phyloP scores from a whole-genome alignment of 73 alveolate species.

The Paramecium bursaria region DNA sequence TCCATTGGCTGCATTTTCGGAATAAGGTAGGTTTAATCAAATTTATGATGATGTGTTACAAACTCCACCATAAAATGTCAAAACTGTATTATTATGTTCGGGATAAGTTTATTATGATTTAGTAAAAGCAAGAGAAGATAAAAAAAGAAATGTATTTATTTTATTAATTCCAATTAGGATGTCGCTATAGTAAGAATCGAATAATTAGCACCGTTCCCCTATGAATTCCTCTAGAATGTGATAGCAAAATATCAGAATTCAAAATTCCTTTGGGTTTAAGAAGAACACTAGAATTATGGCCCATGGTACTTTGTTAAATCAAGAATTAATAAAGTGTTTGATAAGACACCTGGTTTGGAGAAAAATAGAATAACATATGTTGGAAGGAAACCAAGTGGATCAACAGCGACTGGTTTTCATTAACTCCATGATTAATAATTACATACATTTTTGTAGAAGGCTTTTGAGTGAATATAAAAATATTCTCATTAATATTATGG shows the following conservation, averaged over 20 bases:
- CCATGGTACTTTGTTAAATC: slow-evolving; percentile 64
- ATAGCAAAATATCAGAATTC: slow-evolving; percentile 48
- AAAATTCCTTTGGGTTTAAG: slow-evolving; percentile 61
- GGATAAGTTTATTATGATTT: slow-evolving; percentile 89
- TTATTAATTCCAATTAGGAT: not conserved
- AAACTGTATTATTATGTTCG: slow-evolving; percentile 84
- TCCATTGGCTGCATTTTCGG: slow-evolving; percentile 67
- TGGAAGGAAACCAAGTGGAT: slow-evolving; percentile 66
- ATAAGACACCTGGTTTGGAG: slow-evolving; percentile 8
- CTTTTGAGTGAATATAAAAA: slow-evolving; percentile 21
- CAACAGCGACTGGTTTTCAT: slow-evolving; percentile 64
- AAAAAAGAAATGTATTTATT: slow-evolving; percentile 44
- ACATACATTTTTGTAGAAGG: slow-evolving; percentile 8
- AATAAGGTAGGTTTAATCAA: slow-evolving; percentile 48
- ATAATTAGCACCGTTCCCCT: slow-evolving; percentile 70
- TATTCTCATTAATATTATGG: not conserved
- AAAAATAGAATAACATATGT: slow-evolving; percentile 7
- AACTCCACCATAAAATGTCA: slow-evolving; percentile 53
- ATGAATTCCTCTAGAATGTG: slow-evolving; percentile 33
- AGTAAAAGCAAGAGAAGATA: slow-evolving; percentile 45
- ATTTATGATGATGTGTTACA: slow-evolving; percentile 61
- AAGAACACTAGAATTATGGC: slow-evolving; percentile 67
- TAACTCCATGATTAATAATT: not conserved
- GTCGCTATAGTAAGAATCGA: slow-evolving; percentile 64
- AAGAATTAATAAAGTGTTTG: slow-evolving; percentile 44